Evolutionary conservation across 805 yeast genomes (phyloP).

Genomic region (Scheffersomyces amazonensis): DNA sequence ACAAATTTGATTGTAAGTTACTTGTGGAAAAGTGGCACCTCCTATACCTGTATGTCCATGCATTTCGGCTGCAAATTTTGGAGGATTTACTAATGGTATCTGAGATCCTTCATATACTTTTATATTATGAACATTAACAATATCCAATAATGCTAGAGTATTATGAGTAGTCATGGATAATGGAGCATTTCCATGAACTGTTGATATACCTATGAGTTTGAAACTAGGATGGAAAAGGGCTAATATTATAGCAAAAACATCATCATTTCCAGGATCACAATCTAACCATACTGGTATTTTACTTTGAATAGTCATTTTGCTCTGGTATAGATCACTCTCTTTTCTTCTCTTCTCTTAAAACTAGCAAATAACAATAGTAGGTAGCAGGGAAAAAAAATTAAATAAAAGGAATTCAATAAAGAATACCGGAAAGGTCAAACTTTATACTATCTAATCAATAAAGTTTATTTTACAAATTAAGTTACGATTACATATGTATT

Average conservation of each 20-base stretch:
- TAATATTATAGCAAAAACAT: conserved; percentile 69
- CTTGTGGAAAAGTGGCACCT: conserved; percentile 63
- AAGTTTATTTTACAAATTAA: no score
- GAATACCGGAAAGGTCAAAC: no score
- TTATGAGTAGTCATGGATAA: conserved; percentile 65
- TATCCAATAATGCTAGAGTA: conserved; percentile 64
- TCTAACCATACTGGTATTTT: conserved; percentile 79
- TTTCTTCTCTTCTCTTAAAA: no score
- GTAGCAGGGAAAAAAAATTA: no score
- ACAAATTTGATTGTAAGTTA: conserved; percentile 7
- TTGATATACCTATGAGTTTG: conserved; percentile 64
- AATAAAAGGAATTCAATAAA: no score
- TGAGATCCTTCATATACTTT: conserved; percentile 68
- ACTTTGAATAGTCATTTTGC: no score
- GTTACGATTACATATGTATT: no score
- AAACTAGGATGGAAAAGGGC: conserved; percentile 59
- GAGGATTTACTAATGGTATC: conserved; percentile 51
- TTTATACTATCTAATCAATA: no score
- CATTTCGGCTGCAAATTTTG: conserved; percentile 55
- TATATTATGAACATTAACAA: conserved; percentile 47
- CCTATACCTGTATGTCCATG: conserved; percentile 79
- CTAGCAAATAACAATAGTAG: no score
- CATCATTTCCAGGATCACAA: conserved; percentile 94
- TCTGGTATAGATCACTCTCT: no score
- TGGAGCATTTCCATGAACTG: conserved; percentile 72